A percentile compares a stretch with the other conserved stretches of the same genome.
phyloP scores from a whole-genome alignment of 2,329 filamentous ascomycete species.

The Hypoxylon sp. region DNA sequence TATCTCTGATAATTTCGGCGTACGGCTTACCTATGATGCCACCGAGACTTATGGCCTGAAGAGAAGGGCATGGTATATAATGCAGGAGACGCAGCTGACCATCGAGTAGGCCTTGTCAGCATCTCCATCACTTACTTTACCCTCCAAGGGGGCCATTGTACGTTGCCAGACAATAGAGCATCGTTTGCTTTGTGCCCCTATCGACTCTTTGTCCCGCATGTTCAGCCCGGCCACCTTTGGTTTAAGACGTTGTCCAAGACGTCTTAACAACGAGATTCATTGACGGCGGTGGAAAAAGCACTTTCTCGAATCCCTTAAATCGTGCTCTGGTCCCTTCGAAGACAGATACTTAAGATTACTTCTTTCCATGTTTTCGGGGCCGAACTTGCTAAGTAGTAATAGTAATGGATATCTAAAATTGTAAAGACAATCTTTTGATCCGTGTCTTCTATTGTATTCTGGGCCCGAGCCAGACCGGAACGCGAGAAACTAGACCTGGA shows the following conservation, averaged over 20 bases:
- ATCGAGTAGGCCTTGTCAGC: background rate
- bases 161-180: background rate
- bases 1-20: background rate
- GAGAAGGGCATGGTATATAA: background rate
- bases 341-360: conserved; percentile 6
- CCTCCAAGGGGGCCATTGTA: background rate
- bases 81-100: background rate
- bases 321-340: background rate
- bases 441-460: background rate
- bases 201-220: conserved; percentile 6
- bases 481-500: background rate
- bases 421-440: background rate
- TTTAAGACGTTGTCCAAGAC: conserved; percentile 4
- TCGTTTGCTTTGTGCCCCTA: background rate
- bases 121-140: background rate
- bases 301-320: conserved; percentile 17
- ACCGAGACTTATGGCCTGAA: no score
- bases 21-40: background rate
- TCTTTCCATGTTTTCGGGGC: background rate
- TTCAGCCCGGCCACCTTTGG: background rate
- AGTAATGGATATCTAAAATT: background rate
- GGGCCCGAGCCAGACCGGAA: background rate
- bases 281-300: conserved; percentile 5
- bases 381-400: background rate
- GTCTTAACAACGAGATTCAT: conserved; percentile 12